Percentiles rank a stretch among this genome's conserved stretches.
Conservation (phyloP, 495 filamentous ascomycete genomes). For the Saxispiralis lemnorum region DNA sequence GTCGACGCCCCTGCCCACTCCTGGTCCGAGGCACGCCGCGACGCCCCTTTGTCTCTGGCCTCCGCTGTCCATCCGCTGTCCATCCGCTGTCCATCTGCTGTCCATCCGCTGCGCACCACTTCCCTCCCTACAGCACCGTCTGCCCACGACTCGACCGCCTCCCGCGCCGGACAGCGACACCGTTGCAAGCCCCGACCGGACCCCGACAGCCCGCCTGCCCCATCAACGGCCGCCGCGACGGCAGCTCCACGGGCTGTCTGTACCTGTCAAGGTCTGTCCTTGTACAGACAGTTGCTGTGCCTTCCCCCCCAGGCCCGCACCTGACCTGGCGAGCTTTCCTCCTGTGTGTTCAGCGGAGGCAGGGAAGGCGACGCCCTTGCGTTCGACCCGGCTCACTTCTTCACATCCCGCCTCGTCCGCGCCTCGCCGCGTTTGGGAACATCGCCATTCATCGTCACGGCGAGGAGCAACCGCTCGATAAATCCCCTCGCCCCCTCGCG, state of each 20-base stretch:
- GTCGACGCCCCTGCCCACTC: too few species aligned
- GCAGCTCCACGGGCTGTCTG: too few species aligned
- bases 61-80: too few species aligned
- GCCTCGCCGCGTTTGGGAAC: not conserved
- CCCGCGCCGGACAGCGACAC: too few species aligned
- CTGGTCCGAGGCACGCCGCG: too few species aligned
- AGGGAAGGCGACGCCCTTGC: slow-evolving; percentile 1
- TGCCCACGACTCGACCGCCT: too few species aligned
- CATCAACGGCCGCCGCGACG: not conserved
- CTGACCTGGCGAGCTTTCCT: not conserved
- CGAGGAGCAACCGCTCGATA: not conserved
- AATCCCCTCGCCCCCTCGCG: not conserved
- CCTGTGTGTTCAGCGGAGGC: not conserved
- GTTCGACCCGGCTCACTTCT: not conserved
- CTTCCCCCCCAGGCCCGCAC: not conserved
- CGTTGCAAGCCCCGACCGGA: not conserved
- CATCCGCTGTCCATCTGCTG: too few species aligned
- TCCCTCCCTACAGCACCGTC: too few species aligned
- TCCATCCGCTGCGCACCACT: too few species aligned
- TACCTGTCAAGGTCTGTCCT: too few species aligned
- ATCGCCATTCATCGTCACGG: not conserved
- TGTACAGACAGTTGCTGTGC: not conserved
- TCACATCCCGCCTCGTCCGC: not conserved
- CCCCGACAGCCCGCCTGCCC: not conserved
- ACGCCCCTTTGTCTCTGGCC: too few species aligned